Conservation (phyloP, 2,329 filamentous ascomycete genomes). For the Knoxdaviesia proteae region DNA sequence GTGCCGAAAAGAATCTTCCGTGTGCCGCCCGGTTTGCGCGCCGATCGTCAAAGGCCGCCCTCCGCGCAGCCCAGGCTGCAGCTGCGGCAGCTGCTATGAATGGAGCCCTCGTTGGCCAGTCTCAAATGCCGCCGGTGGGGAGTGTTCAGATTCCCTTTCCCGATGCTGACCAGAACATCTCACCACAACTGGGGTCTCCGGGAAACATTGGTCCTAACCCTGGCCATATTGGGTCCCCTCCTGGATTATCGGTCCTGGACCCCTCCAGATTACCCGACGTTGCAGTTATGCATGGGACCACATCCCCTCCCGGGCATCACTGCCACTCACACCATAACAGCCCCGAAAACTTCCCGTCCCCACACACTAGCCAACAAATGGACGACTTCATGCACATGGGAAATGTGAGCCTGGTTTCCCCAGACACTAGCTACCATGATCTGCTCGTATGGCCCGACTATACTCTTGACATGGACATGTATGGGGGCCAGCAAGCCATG, state of each 20-base stretch:
- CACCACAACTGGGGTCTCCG: too few species aligned
- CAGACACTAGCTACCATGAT: slow-evolving; percentile 20
- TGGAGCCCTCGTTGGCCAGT: background rate
- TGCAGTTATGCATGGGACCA: too few species aligned
- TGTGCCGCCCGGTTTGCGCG: slow-evolving; percentile 27
- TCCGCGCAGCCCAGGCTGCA: slow-evolving; percentile 19
- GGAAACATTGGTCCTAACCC: too few species aligned
- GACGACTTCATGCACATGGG: slow-evolving; percentile 21
- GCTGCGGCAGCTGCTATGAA: slow-evolving; percentile 3
- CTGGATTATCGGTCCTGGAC: too few species aligned
- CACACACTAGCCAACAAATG: slow-evolving; percentile 16
- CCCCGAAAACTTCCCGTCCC: slow-evolving; percentile 15
- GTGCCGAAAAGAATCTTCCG: slow-evolving; percentile 13
- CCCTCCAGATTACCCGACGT: too few species aligned
- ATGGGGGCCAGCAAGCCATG: slow-evolving; percentile 10
- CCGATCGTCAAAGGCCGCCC: slow-evolving; percentile 25
- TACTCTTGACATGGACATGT: slow-evolving; percentile 21
- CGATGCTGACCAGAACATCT: slow-evolving; percentile 7
- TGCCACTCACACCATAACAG: slow-evolving; percentile 13
- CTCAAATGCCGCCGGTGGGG: background rate
- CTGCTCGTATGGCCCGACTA: slow-evolving; percentile 23
- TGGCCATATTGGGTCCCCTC: too few species aligned
- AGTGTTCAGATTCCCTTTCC: slow-evolving; percentile 14
- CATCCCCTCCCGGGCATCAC: slow-evolving; percentile 9
- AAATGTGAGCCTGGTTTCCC: slow-evolving; percentile 13